Percentiles rank a stretch among this genome's conserved stretches.
Evolutionary conservation across 345 rosid species (phyloP).

Genomic region (Gossypium arboreum): DNA sequence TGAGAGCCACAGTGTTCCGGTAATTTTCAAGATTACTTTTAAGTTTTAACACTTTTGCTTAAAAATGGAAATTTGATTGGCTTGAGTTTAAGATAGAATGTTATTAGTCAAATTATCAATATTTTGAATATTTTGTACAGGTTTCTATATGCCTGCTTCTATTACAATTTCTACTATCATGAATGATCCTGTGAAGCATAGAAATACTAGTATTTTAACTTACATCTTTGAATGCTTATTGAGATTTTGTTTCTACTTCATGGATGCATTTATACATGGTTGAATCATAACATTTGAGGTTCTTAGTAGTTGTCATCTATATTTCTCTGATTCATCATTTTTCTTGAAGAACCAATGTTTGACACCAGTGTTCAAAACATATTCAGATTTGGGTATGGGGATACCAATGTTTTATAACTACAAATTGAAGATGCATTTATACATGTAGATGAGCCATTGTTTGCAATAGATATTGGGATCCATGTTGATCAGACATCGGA

Average conservation of each 20-base stretch:
- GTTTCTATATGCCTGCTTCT: too few species aligned
- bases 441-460: neutral
- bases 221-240: neutral
- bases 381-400: neutral
- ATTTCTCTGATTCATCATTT: neutral
- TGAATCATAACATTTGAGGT: neutral
- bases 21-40: slow-evolving; percentile 20
- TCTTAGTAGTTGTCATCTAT: neutral
- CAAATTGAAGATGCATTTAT: neutral
- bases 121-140: neutral
- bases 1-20: slow-evolving; percentile 62
- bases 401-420: neutral
- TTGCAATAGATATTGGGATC: neutral
- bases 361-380: neutral
- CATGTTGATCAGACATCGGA: neutral
- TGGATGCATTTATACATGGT: neutral
- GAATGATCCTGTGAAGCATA: neutral
- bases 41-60: neutral
- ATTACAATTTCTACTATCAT: neutral
- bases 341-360: neutral
- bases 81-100: too few species aligned
- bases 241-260: neutral
- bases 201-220: neutral
- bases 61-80: neutral
- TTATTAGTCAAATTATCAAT: too few species aligned